A percentile compares a stretch with the other conserved stretches of the same genome.
These are phyloP conservation scores for Dendrobium nobile DNA, from an alignment of 106 monocot genomes.

Conservation along the genomic window DNA sequence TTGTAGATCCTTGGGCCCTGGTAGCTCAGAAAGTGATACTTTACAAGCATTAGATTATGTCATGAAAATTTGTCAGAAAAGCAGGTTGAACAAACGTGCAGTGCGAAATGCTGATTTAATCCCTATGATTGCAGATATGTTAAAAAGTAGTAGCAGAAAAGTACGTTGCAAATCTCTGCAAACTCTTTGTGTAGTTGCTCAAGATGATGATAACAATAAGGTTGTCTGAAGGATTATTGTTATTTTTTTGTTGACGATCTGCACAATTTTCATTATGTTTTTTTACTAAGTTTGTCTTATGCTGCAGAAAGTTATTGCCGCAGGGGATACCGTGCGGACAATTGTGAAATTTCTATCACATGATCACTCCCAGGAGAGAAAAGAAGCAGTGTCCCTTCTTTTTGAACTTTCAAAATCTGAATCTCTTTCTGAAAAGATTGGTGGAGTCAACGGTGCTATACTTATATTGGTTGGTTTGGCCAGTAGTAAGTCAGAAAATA, in stretches of 20 bases:
- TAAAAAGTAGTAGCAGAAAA: conserved; percentile 64
- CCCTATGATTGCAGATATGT: conserved; percentile 52
- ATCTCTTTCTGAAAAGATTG: conserved; percentile 76
- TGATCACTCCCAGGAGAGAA: conserved; percentile 58
- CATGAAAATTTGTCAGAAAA: conserved; percentile 47
- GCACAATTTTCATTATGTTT: not conserved
- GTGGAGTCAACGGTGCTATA: conserved; percentile 68
- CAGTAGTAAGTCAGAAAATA: conserved; percentile 76
- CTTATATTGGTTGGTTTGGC: conserved; percentile 75
- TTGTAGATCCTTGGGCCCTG: conserved; percentile 41
- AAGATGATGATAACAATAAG: conserved; percentile 83
- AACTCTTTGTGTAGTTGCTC: conserved; percentile 70
- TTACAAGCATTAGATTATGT: conserved; percentile 59
- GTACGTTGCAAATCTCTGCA: conserved; percentile 72
- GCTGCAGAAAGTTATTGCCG: conserved; percentile 52
- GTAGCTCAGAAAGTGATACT: conserved; percentile 55
- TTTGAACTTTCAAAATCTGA: conserved; percentile 81
- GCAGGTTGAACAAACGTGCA: conserved; percentile 45
- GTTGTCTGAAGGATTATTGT: conserved; percentile 27
- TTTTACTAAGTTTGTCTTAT: conserved; percentile 1
- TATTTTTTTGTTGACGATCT: not conserved
- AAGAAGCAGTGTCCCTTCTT: conserved; percentile 75
- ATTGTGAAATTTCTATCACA: conserved; percentile 78
- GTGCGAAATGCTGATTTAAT: conserved; percentile 45
- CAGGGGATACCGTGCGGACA: conserved; percentile 64